A percentile compares a stretch with the other conserved stretches of the same genome.
Evolutionary conservation across 192 early-diverging fungal species (phyloP).

Genomic region (Podila verticillata): DNA sequence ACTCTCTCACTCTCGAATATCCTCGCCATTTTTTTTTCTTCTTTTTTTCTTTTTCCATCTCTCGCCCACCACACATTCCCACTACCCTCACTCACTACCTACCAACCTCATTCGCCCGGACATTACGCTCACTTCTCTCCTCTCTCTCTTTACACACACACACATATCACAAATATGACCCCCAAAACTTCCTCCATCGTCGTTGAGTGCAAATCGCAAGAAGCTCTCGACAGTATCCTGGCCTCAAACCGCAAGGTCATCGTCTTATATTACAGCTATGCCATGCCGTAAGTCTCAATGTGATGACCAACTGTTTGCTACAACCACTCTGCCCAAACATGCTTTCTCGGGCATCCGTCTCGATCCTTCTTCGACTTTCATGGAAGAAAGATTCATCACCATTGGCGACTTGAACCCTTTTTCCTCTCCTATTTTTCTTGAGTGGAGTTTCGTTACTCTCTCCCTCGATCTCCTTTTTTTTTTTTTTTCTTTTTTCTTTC

Average conservation of each 20-base stretch:
- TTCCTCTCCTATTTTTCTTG: not conserved
- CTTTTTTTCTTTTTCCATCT: too few relatives aligned
- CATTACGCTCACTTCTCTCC: not conserved
- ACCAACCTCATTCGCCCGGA: not conserved
- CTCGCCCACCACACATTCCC: too few relatives aligned
- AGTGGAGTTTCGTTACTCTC: not conserved
- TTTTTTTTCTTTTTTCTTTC: constrained; percentile 1
- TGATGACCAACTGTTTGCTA: not conserved
- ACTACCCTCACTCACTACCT: not conserved
- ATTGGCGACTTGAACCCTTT: not conserved
- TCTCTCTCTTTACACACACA: not conserved
- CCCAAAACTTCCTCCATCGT: constrained; percentile 25
- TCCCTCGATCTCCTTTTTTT: not conserved
- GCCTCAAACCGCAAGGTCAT: constrained; percentile 4
- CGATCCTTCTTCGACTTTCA: not conserved
- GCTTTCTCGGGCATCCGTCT: not conserved
- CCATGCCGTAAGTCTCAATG: constrained; percentile 2
- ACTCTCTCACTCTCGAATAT: not conserved
- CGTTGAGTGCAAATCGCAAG: constrained; percentile 25
- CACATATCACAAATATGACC: constrained; percentile 6
- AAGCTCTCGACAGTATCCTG: constrained; percentile 26
- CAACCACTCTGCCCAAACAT: not conserved
- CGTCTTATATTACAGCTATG: constrained; percentile 41
- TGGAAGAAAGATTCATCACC: not conserved
- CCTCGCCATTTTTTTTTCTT: too few relatives aligned